Evolutionary conservation across 768 basidiomycete genomes (phyloP), one percentile per base, ranked within the genome.

Genomic region (Boletus edulis): DNA sequence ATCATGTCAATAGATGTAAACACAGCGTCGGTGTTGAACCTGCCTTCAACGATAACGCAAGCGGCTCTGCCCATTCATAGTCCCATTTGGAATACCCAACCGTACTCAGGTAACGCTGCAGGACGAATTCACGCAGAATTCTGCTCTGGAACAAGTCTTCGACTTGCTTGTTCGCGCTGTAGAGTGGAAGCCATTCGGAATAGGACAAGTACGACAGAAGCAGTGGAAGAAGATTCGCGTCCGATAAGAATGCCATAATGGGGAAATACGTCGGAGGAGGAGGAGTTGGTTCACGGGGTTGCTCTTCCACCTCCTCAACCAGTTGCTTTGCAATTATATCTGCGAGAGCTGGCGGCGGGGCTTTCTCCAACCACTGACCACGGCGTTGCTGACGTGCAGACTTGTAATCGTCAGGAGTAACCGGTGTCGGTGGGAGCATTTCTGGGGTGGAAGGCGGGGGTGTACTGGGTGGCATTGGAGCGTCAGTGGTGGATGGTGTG

Each of bases 41-140:
- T 56, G 84, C 90, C 75, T 82, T 77, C 29, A 90, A 64, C 11
- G 83, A 82, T 53, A 94, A 62, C 18, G 75, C 70, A 37, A 93
- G 61, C 5, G 87, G 85, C 52, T 94, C 91, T 17, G 65, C 69
- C 55, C 77, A 79, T 11, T 76, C 75, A 46, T 61, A 72, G 13
- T 56, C 53, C 92, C 92, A 94, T 51, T 81, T 74, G 46, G 67
- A 62, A 69, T 93, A 94, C 15, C 91, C 91, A 6, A 93, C 82
- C 1, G 83, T 84, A 35, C 72, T 73, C 60, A 94, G 68, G 69
- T 80, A 91, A 34, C 86, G 73, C 70, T 89, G 86, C 55, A 94
- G 66, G 14, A 88, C 81, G 11, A 71, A 75, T 67, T 93, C 91
- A 38, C 82, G 73, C 38, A 89, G 68, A 37, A 72, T 73, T 8